Percentiles rank a stretch among this genome's conserved stretches.
Evolutionary conservation across 1,284 basidiomycete genomes (phyloP).

Genomic region (Moesziomyces globuligerus): DNA sequence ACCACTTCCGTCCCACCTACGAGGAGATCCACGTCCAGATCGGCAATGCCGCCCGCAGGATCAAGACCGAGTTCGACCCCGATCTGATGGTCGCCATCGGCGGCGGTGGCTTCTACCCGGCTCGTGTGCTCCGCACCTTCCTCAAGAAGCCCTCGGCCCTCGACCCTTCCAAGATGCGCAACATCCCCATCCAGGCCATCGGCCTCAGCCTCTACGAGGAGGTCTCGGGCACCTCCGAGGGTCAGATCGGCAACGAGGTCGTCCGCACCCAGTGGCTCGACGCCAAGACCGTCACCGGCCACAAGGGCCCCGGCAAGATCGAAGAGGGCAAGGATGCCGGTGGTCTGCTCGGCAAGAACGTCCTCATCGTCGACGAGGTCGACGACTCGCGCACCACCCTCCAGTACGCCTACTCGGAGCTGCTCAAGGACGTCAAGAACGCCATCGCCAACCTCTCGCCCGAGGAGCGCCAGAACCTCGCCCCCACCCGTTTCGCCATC

Average conservation of each 20-base stretch:
- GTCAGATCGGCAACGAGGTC: constrained; percentile 63
- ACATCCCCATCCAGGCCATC: constrained; percentile 67
- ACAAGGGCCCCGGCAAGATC: constrained; percentile 40
- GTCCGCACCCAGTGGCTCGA: constrained; percentile 67
- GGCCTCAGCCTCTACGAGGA: constrained; percentile 66
- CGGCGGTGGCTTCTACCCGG: constrained; percentile 66
- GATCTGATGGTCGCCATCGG: constrained; percentile 65
- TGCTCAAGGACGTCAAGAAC: constrained; percentile 62
- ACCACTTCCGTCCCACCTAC: constrained; percentile 65
- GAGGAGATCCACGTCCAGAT: constrained; percentile 66
- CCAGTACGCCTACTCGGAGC: constrained; percentile 66
- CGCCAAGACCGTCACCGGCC: constrained; percentile 47
- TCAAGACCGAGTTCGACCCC: constrained; percentile 61
- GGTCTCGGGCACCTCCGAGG: constrained; percentile 56
- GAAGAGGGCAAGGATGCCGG: constrained; percentile 59
- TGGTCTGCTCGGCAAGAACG: constrained; percentile 66
- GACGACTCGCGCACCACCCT: constrained; percentile 66
- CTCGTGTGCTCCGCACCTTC: constrained; percentile 65
- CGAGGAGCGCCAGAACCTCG: constrained; percentile 54
- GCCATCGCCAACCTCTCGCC: constrained; percentile 52
- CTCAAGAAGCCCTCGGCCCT: constrained; percentile 58
- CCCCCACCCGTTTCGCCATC: constrained; percentile 65
- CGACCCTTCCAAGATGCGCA: constrained; percentile 60
- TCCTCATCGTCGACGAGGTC: constrained; percentile 67
- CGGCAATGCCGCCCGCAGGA: constrained; percentile 52